Conservation (phyloP, 805 yeast genomes). For the Komagataella pseudopastoris region DNA sequence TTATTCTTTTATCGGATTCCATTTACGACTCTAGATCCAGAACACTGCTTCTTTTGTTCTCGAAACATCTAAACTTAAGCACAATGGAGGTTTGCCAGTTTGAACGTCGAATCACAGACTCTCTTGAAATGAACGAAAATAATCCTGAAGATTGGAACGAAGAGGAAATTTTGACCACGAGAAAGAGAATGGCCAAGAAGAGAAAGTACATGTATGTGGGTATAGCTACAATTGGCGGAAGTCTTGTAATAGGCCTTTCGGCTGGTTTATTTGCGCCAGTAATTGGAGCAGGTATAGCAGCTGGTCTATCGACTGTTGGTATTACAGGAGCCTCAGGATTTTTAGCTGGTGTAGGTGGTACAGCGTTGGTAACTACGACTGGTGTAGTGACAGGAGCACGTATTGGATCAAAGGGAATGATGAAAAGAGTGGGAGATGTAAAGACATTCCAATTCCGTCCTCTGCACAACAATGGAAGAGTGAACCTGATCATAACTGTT, state of each 20-base stretch:
- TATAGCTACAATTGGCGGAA: constrained; percentile 92
- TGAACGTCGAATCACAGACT: constrained; percentile 82
- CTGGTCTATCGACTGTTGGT: constrained; percentile 91
- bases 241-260: constrained; percentile 83
- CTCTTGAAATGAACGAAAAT: constrained; percentile 77
- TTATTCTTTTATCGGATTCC: constrained; percentile 69
- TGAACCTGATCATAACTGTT: constrained; percentile 77
- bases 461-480: constrained; percentile 77
- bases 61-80: constrained; percentile 41
- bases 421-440: constrained; percentile 79
- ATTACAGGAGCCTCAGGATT: constrained; percentile 88
- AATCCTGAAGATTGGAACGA: constrained; percentile 73
- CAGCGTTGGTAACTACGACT: constrained; percentile 84
- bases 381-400: constrained; percentile 86
- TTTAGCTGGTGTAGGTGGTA: constrained; percentile 93
- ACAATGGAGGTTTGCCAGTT: constrained; percentile 72
- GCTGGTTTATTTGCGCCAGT: constrained; percentile 96
- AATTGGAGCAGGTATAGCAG: constrained; percentile 96
- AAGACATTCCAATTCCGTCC: constrained; percentile 91
- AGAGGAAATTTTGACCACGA: constrained; percentile 47
- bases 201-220: constrained; percentile 80
- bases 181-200: constrained; percentile 52
- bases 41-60: constrained; percentile 59
- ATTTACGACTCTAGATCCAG: constrained; percentile 85
- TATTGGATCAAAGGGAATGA: constrained; percentile 79